A percentile compares a stretch with the other conserved stretches of the same genome.
These are phyloP conservation scores for Bipolaris victoriae DNA, from an alignment of 2,329 filamentous ascomycete genomes.

Conservation along the genomic window DNA sequence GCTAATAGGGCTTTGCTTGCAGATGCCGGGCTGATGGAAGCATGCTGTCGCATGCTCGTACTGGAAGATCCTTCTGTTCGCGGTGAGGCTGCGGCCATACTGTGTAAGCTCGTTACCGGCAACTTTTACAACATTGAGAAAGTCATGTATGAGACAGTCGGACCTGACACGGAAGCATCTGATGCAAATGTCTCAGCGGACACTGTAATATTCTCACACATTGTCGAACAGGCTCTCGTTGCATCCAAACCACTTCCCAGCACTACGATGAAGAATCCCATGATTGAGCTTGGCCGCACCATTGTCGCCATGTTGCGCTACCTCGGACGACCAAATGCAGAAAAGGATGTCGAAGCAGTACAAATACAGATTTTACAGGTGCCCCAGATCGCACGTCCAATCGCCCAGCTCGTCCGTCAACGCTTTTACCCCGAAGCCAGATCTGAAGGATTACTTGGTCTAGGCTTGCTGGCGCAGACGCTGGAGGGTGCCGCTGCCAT, in stretches of 20 bases:
- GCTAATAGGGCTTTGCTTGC: conserved; percentile 38
- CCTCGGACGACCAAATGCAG: conserved; percentile 26
- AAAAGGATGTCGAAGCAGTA: conserved; percentile 33
- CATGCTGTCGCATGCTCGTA: conserved; percentile 38
- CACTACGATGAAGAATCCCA: conserved; percentile 49
- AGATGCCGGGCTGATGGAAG: conserved; percentile 41
- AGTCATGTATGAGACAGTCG: conserved; percentile 33
- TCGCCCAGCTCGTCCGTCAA: conserved; percentile 43
- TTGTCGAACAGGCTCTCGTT: conserved; percentile 41
- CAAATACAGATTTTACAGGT: conserved; percentile 36
- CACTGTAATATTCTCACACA: conserved; percentile 34
- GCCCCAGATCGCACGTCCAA: conserved; percentile 37
- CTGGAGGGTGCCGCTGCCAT: conserved; percentile 37
- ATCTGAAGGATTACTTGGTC: conserved; percentile 44
- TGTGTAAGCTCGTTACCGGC: conserved; percentile 43
- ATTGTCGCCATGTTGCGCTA: conserved; percentile 34
- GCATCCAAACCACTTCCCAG: conserved; percentile 43
- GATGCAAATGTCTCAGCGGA: conserved; percentile 25
- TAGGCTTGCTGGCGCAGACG: conserved; percentile 44
- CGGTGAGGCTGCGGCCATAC: conserved; percentile 44
- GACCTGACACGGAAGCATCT: conserved; percentile 18
- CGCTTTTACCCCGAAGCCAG: conserved; percentile 46
- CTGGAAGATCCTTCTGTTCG: conserved; percentile 40
- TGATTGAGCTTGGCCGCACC: conserved; percentile 42
- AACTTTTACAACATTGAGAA: conserved; percentile 41